These are phyloP conservation scores for Cladophialophora psammophila DNA, from an alignment of 2,329 filamentous ascomycete species.

Conservation along the genomic window DNA sequence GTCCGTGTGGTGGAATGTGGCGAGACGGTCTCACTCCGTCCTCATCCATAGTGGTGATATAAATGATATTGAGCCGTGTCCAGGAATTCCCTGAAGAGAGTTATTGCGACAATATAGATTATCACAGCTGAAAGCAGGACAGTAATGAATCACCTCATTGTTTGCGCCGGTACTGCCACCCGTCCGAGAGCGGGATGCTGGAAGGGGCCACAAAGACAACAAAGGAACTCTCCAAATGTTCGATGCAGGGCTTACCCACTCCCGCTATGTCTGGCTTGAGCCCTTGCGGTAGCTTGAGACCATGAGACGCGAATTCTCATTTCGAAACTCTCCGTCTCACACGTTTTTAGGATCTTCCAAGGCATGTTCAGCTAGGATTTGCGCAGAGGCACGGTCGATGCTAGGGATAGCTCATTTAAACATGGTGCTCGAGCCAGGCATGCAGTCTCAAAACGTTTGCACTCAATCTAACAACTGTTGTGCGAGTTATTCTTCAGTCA, in stretches of 20 bases:
- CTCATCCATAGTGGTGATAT: not conserved
- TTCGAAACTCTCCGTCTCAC: not conserved
- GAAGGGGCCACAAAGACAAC: not conserved
- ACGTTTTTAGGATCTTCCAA: not conserved
- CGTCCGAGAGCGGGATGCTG: not conserved
- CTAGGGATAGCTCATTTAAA: no score
- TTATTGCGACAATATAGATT: not conserved
- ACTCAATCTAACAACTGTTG: no score
- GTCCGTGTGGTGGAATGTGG: conserved; percentile 12
- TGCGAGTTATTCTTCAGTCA: no score
- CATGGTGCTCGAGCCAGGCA: no score
- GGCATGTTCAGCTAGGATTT: no score
- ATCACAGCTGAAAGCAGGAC: not conserved
- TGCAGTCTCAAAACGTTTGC: no score
- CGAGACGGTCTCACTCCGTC: not conserved
- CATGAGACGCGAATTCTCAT: not conserved
- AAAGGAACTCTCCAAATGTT: not conserved
- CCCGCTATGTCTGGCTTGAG: not conserved
- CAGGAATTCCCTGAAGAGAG: not conserved
- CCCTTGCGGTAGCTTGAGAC: not conserved
- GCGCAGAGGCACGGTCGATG: no score
- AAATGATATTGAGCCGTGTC: not conserved
- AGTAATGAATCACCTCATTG: not conserved
- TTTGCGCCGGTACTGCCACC: not conserved
- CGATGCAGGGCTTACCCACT: not conserved